Base-by-base conservation (phyloP, 1,284 basidiomycete species). In the Ceratobasidium sp. region DNA sequence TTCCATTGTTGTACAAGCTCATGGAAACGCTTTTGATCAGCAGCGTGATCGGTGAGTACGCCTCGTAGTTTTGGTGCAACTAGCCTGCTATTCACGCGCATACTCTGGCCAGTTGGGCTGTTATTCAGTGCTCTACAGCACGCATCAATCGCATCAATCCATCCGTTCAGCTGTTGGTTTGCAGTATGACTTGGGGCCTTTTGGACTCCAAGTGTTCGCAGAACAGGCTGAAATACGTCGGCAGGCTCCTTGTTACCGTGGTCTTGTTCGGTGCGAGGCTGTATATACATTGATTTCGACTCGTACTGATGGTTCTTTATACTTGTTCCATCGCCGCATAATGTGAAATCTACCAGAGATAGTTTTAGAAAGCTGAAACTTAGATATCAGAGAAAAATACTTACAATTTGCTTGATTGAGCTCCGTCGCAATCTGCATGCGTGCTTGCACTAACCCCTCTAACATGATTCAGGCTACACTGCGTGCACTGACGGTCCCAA, bases 271-370 rank as follows among this genome's bases (percentile, higher is more conserved):
- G 38, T 73, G 20, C 40, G 50, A 3, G 15, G 38, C 12, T 26
- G 69, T 15, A 73, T 26, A 38, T 26, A 26, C 7, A 73, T 46
- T 1, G 26, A 6, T 48, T 33, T 61, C 1, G 70, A 57, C 62
- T 73, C 70, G 28, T 73, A 33, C 48, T 73, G 70, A 2, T 62
- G 57, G 26, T 73, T 73, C 38, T 73, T 73, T 7, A 73, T 73
- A 3, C 38, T 62, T 44, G 70, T 73, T 15, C 70, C 70, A 38
- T 73, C 70, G 20, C 70, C 59, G 62, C 57, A 73, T 6, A 73
- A 62, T 17, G 57, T 46, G 17, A 73, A 15, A 48, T 62, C 70
- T 73, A 13, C 9, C 9, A 13, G 26, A 13, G 13, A 33, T 33
- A 33, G 33, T 33, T 33, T 33, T 33, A 33, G 33, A 33, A 33